Base-by-base conservation (phyloP, 495 filamentous ascomycete species). In the Penicillium steckii region DNA sequence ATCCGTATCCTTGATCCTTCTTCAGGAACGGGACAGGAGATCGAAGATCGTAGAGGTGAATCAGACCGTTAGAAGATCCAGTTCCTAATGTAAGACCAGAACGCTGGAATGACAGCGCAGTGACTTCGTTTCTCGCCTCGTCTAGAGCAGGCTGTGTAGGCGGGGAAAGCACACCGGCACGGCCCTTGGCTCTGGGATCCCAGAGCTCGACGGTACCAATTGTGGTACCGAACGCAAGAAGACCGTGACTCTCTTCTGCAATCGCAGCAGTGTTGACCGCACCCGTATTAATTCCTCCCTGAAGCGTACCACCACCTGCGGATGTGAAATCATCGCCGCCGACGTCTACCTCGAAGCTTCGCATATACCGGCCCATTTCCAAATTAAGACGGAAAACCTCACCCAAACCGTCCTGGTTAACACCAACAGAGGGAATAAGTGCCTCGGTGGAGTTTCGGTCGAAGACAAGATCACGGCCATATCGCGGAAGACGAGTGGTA, bases 1-100 rank as follows among this genome's bases (percentile, higher is more conserved):
- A 95, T 9, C 93, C 92, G 69, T 96, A 96, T 43, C 95, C 94
- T 75, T 97, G 95, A 56, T 97, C 95, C 66, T 95, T 97, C 60
- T 84, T 85, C 27, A 97, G 74, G 2, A 95, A 73, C 10, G 95
- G 92, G 0, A 86, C 79, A 0, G 94, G 90, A 8, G 89, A 90
- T 58, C 95, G 87, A 27, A 99, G 78, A 72, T 99, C 95, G 64
- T 96, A 99, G 22, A 96, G 80, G 40, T 93, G 83, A 26, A 96
- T 84, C n/a, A 96, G 79, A 7, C 95, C 95, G 40, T 84, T 87
- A 0, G 90, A 91, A 17, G 87, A 88, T 10, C 95, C 95, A n/a
- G 89, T 88, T 2, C 87, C 95, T 23, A 97, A 74, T 0, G 87
- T 90, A 42, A 99, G 74, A 0, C 95, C 95, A 13, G 90, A 91